A percentile compares a stretch with the other conserved stretches of the same genome.
Conservation (phyloP, 306 rosid genomes). For the Lagenaria siceraria region DNA sequence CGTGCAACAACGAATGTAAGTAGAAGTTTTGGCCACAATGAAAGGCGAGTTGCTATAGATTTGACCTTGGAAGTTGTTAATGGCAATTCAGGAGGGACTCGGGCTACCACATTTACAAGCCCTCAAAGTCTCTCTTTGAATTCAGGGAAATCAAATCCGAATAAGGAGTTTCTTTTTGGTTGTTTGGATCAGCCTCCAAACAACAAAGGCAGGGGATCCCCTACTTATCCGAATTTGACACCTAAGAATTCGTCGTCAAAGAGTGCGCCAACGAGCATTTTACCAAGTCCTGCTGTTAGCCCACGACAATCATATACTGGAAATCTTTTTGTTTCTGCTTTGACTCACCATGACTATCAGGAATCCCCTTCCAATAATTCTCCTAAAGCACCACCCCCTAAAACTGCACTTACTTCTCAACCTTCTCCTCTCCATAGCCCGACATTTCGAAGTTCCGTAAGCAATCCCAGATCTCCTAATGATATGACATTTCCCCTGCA, state of each 20-base stretch:
- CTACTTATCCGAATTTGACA: conserved; percentile 25
- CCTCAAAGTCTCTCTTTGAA: conserved; percentile 7
- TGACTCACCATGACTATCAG: conserved; percentile 22
- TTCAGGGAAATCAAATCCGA: conserved; percentile 15
- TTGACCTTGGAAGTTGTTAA: conserved; percentile 5
- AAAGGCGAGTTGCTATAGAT: conserved; percentile 20
- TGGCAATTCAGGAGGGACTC: conserved; percentile 18
- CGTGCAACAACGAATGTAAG: conserved; percentile 11
- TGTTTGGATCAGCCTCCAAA: conserved; percentile 24
- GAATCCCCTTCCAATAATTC: conserved; percentile 14
- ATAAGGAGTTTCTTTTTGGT: conserved; percentile 6
- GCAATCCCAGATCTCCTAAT: conserved; percentile 25
- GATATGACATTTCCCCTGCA: conserved; percentile 12
- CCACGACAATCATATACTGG: conserved; percentile 47
- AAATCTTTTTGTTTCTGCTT: conserved; percentile 22
- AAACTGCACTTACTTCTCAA: conserved; percentile 29
- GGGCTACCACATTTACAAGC: conserved; percentile 16
- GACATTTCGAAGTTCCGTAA: conserved; percentile 16
- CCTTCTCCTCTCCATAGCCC: conserved; percentile 48
- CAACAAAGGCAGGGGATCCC: conserved; percentile 18
- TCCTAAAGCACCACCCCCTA: conserved; percentile 17
- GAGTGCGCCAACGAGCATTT: conserved; percentile 76
- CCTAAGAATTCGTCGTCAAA: conserved; percentile 24
- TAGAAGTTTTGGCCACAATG: conserved; percentile 22
- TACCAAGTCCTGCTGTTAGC: conserved; percentile 64